These are phyloP conservation scores for Pseudozyma flocculosa DNA, from an alignment of 1,284 basidiomycete genomes.

Conservation along the genomic window DNA sequence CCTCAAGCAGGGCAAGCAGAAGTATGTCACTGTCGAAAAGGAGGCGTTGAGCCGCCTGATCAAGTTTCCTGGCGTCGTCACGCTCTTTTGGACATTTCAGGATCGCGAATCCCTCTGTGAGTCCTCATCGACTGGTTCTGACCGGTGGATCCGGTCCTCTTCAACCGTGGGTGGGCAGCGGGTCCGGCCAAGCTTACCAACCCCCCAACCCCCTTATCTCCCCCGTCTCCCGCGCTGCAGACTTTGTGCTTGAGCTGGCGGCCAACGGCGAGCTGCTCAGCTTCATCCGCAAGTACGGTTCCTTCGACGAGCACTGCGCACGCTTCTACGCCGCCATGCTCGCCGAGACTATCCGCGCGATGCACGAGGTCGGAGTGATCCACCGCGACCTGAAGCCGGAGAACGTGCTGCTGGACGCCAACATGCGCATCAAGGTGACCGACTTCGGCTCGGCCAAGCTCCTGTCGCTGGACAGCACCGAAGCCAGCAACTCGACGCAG, in stretches of 20 bases:
- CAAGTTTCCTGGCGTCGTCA: conserved; percentile 51
- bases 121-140: too few species aligned
- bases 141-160: too few species aligned
- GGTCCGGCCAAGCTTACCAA: too few species aligned
- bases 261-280: conserved; percentile 53
- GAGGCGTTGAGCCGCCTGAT: conserved; percentile 54
- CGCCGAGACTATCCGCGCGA: conserved; percentile 47
- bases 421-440: conserved; percentile 49
- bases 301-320: conserved; percentile 38
- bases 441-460: conserved; percentile 57
- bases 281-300: conserved; percentile 49
- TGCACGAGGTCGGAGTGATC: conserved; percentile 52
- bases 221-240: not conserved
- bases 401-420: conserved; percentile 70
- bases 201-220: too few species aligned
- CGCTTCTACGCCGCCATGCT: conserved; percentile 51
- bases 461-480: not conserved
- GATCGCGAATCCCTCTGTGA: conserved; percentile 51
- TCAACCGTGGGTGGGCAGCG: too few species aligned
- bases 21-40: conserved; percentile 56
- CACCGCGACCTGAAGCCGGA: conserved; percentile 65
- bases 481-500: not conserved
- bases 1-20: conserved; percentile 57
- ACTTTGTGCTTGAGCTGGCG: conserved; percentile 56
- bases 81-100: conserved; percentile 56